Percentiles rank a stretch among this genome's conserved stretches.
phyloP scores from a whole-genome alignment of 2,329 filamentous ascomycete genomes.

The Alternaria longipes region DNA sequence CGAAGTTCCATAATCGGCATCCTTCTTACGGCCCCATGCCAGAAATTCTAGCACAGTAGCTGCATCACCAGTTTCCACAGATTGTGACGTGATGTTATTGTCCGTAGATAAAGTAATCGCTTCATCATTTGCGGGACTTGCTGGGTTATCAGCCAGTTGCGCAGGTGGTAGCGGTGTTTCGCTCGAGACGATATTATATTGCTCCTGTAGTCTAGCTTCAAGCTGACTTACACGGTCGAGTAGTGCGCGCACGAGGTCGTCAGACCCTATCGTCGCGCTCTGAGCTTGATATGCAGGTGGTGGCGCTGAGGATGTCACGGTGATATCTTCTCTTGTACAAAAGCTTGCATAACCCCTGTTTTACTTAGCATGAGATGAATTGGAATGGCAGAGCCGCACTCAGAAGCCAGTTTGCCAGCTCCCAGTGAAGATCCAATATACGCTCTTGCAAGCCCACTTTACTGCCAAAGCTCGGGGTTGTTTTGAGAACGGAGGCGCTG shows the following conservation, averaged over 20 bases:
- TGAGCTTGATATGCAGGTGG: conserved; percentile 5
- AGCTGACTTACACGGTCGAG: conserved; percentile 39
- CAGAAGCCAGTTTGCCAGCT: not conserved
- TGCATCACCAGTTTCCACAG: conserved; percentile 42
- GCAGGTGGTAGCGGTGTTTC: not conserved
- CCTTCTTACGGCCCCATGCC: conserved; percentile 60
- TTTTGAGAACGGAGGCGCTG: conserved; percentile 3
- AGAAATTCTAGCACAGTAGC: conserved; percentile 60
- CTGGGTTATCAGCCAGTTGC: conserved; percentile 1
- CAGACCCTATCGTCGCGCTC: not conserved
- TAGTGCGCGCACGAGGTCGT: conserved; percentile 27
- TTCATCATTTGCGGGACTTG: conserved; percentile 20
- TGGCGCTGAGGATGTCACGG: not conserved
- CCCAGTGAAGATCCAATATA: not conserved
- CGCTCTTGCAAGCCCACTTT: not conserved
- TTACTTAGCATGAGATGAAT: not conserved
- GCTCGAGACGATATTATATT: not conserved
- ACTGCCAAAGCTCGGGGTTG: not conserved
- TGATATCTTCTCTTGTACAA: conserved; percentile 23
- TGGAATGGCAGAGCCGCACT: not conserved
- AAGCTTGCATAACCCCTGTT: conserved; percentile 21
- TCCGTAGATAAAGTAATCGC: not conserved
- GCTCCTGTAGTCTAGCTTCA: conserved; percentile 27
- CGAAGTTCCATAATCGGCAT: conserved; percentile 32
- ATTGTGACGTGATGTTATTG: not conserved